Conservation (phyloP, 177 flowering plant genomes). For the Vitis hybrid region DNA sequence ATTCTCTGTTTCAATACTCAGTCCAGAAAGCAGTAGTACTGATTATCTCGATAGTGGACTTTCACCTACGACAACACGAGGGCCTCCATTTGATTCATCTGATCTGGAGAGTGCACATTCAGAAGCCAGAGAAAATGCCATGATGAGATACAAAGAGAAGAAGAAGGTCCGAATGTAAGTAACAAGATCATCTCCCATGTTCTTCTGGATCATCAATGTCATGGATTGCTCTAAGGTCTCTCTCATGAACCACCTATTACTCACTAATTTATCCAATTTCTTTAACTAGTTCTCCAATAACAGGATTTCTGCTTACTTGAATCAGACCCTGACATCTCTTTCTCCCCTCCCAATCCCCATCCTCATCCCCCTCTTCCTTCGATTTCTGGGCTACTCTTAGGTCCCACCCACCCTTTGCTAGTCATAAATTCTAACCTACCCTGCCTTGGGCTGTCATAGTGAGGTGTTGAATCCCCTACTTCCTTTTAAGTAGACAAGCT, state of each 20-base stretch:
- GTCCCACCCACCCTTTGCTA: background rate
- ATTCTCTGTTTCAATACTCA: slow-evolving; percentile 41
- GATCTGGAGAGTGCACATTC: slow-evolving; percentile 22
- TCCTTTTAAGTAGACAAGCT: background rate
- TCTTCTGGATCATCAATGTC: background rate
- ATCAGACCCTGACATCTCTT: background rate
- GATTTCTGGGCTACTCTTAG: background rate
- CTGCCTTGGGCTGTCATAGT: background rate
- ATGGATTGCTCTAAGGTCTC: background rate
- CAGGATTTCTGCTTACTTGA: background rate
- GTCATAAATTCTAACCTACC: background rate
- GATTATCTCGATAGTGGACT: slow-evolving; percentile 37
- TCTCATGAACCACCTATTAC: background rate
- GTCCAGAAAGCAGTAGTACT: slow-evolving; percentile 34
- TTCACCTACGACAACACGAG: slow-evolving; percentile 23
- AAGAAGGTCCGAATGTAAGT: slow-evolving; percentile 50
- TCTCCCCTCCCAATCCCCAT: too few relatives aligned
- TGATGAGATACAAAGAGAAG: slow-evolving; percentile 47
- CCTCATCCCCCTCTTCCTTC: background rate
- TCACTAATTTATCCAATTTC: background rate
- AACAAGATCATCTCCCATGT: background rate
- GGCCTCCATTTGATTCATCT: slow-evolving; percentile 18
- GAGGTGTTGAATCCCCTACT: too few relatives aligned
- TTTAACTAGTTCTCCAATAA: background rate
- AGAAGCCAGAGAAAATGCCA: slow-evolving; percentile 36